Base-by-base conservation (phyloP, 768 basidiomycete species). In the Tulasnella sp. region DNA sequence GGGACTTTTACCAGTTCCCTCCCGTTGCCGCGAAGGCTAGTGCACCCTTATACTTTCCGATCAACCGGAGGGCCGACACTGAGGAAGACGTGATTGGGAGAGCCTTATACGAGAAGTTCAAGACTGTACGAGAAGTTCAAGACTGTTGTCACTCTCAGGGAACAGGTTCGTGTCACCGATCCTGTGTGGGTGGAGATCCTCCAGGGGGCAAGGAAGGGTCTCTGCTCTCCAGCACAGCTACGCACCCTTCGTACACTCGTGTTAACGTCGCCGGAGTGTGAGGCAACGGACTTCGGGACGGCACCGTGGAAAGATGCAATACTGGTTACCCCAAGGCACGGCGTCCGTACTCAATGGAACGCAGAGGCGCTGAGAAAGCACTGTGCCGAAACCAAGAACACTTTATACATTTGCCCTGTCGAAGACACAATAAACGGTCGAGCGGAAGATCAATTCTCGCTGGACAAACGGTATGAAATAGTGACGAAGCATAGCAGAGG, bases 301-400 rank as follows among this genome's bases (percentile, higher is more conserved):
- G 3, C n/a, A 0, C 82, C 82, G 11, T 86, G 86, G 86, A 77
- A 77, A 0, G 75, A 83, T 0, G 83, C 83, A 0, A 69, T 82
- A 0, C 80, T 86, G 0, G 81, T 87, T 0, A 86, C 85, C 0
- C 82, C 86, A 1, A 58, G 85, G 4, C 84, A 87, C 72, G 75
- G 79, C 0, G 84, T 82, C 9, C 75, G 82, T 12, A 77, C 22
- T 5, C 72, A 73, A 3, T 86, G 86, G 86, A 87, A 87, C 75
- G 42, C 80, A 12, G 78, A 68, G 17, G 79, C 81, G 22, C 75
- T 2, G 76, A 81, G 0, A 15, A 81, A 0, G 71, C 45, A 19
- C 80, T 83, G 71, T 80, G 82, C 69, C 81, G 80, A 67, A 2
- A 80, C 77, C 0, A 80, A 80, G 0, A 29, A 79, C 0, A 76